Conservation (phyloP, 352 stramenopile species). For the Phytophthora ohioensis region DNA sequence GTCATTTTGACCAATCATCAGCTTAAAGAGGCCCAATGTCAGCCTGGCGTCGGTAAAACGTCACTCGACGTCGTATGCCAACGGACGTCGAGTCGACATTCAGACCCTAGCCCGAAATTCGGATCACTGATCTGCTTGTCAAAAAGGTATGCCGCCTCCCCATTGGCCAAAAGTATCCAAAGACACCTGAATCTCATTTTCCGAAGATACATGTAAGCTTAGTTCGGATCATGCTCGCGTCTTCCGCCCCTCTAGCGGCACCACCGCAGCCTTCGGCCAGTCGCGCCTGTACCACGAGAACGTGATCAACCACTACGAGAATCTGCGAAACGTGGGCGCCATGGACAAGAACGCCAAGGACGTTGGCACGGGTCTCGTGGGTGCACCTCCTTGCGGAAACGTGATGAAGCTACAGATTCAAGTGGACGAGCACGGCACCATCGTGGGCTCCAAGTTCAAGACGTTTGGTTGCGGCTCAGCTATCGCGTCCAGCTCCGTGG, state of each 20-base stretch:
- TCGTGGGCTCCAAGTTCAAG: slow-evolving; percentile 99
- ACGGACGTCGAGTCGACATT: no score
- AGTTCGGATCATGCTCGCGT: slow-evolving; percentile 50
- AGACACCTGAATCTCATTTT: slow-evolving; percentile 3
- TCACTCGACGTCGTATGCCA: no score
- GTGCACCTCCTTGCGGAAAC: slow-evolving; percentile 98
- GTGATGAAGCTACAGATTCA: slow-evolving; percentile 99
- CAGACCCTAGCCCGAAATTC: no score
- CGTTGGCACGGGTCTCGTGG: slow-evolving; percentile 98
- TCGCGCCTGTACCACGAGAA: slow-evolving; percentile 97
- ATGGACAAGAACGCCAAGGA: slow-evolving; percentile 97
- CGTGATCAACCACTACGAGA: slow-evolving; percentile 99
- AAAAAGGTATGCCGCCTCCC: background rate
- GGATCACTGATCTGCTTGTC: no score
- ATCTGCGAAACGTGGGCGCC: slow-evolving; percentile 98
- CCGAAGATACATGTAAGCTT: background rate
- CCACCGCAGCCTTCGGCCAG: slow-evolving; percentile 32
- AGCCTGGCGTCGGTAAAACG: no score
- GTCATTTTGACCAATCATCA: no score
- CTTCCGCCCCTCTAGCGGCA: slow-evolving; percentile 28
- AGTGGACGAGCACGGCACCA: slow-evolving; percentile 96
- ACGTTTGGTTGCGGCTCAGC: slow-evolving; percentile 99
- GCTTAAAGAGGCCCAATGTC: no score
- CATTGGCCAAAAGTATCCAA: no score
- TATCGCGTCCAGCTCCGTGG: slow-evolving; percentile 97